Conservation (phyloP, 495 filamentous ascomycete genomes). For the Podospora tetraspora region DNA sequence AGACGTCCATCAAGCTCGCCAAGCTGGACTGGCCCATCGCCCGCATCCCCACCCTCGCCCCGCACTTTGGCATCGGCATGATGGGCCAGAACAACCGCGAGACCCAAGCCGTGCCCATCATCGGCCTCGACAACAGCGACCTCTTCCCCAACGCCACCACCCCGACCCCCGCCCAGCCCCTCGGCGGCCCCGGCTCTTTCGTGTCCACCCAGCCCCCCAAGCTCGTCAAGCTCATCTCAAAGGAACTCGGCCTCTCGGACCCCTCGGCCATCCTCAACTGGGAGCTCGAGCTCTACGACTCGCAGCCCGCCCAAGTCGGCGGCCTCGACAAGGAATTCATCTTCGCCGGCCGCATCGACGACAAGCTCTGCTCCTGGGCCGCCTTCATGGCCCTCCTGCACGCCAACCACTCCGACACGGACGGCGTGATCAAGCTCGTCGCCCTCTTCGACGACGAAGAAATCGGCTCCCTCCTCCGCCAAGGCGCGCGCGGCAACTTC, state of each 20-base stretch:
- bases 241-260: conserved; percentile 64
- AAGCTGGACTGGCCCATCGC: conserved; percentile 94
- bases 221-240: conserved; percentile 76
- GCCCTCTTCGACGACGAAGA: conserved; percentile 96
- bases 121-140: conserved; percentile 77
- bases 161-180: conserved; percentile 31
- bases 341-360: conserved; percentile 90
- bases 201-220: conserved; percentile 72
- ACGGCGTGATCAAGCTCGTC: conserved; percentile 71
- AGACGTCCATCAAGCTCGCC: conserved; percentile 76
- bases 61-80: conserved; percentile 82
- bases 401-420: conserved; percentile 47
- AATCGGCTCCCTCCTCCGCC: conserved; percentile 82
- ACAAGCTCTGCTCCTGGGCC: conserved; percentile 92
- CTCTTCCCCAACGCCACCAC: conserved; percentile 25
- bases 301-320: conserved; percentile 75
- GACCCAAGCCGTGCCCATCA: conserved; percentile 90
- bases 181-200: conserved; percentile 57
- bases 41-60: conserved; percentile 84
- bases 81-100: conserved; percentile 77
- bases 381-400: conserved; percentile 81
- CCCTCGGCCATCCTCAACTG: conserved; percentile 76
- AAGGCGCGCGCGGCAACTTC: conserved; percentile 87
- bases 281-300: conserved; percentile 97
- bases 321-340: conserved; percentile 92